phyloP scores from a whole-genome alignment of 2,329 filamentous ascomycete species.

The Pestalotiopsis sp. region DNA sequence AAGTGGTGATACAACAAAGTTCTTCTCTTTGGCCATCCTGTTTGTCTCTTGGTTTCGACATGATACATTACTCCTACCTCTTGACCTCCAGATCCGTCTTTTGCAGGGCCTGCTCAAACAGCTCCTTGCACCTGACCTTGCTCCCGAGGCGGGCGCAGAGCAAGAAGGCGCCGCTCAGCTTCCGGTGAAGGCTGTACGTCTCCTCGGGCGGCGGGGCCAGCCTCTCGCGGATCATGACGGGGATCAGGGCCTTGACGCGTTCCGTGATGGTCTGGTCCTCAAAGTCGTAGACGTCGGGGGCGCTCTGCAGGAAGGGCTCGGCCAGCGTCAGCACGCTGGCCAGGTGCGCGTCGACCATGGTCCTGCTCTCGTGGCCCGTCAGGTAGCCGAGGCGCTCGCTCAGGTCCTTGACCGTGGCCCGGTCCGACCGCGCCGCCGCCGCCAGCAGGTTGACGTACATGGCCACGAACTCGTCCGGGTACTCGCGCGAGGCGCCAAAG shows the following conservation, averaged over 20 bases:
- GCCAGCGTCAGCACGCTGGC: constrained; percentile 86
- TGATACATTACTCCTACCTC: constrained; percentile 13
- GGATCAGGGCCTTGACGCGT: constrained; percentile 83
- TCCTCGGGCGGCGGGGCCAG: constrained; percentile 93
- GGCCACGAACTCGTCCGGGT: constrained; percentile 75
- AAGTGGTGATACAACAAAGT: constrained; percentile 4
- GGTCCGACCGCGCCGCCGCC: constrained; percentile 75
- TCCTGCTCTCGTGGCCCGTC: constrained; percentile 81
- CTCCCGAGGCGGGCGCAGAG: constrained; percentile 87
- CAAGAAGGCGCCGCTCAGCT: constrained; percentile 92
- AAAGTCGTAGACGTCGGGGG: constrained; percentile 89
- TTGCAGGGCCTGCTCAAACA: constrained; percentile 68
- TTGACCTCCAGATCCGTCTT: constrained; percentile 30
- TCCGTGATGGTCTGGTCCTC: constrained; percentile 94
- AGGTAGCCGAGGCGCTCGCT: constrained; percentile 85
- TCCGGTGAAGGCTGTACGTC: constrained; percentile 93
- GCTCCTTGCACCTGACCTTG: constrained; percentile 74
- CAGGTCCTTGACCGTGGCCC: constrained; percentile 62
- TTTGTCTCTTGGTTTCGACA: not conserved
- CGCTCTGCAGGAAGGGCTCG: constrained; percentile 79
- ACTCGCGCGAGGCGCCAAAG: constrained; percentile 91
- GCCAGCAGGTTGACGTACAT: constrained; percentile 80
- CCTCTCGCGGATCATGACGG: constrained; percentile 88
- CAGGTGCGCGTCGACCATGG: constrained; percentile 91
- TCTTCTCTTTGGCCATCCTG: not conserved